Base-by-base conservation (phyloP, 2,329 filamentous ascomycete genomes). In the Aspergillus melleus region DNA sequence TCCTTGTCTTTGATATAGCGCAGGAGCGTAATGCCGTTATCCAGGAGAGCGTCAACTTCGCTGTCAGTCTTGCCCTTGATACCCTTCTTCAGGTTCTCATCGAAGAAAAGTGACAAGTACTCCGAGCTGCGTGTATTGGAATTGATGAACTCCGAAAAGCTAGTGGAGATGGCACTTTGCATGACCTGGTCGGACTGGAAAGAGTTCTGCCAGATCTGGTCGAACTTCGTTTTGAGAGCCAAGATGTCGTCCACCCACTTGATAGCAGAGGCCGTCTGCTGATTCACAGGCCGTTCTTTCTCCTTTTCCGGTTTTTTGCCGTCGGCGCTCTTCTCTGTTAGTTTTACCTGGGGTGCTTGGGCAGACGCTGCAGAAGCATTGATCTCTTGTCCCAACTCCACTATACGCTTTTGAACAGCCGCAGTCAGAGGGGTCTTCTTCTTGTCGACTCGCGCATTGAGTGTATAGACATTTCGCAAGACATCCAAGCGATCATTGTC, bases 211-310 rank as follows among this genome's bases (percentile, higher is more conserved):
- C 89, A 92, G 61, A 99, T 85, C 12, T 77, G 83, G 73, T 98
- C 93, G 68, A 96, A 98, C 72, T 95, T 96, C 67, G 90, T 88
- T 76, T 98, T 97, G 29, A 99, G 81, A 19, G 79, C 77, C 52
- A 99, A 80, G 2, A 98, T 90, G 68, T 96, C 92, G 68, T 96
- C 91, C 2, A 98, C 94, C 95, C 95, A 99, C 69, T 90, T 91
- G 68, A 98, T 90, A 0, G 95, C 95, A 1, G 92, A 90, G 0
- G 87, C 85, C 0, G 95, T 98, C 71, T 93, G 89, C 72, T 92
- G 89, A 29, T 91, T 93, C 8, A 88, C 80, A 1, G 85, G 79
- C 61, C 80, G 85, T 42, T 84, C 72, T 70, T 59, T 83, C 72
- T 66, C 75, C 64, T 59, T 83, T 72, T 67, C 75, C 24, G 77